These are phyloP conservation scores for Venturia pyrina DNA, from an alignment of 2,329 filamentous ascomycete genomes.

Conservation along the genomic window DNA sequence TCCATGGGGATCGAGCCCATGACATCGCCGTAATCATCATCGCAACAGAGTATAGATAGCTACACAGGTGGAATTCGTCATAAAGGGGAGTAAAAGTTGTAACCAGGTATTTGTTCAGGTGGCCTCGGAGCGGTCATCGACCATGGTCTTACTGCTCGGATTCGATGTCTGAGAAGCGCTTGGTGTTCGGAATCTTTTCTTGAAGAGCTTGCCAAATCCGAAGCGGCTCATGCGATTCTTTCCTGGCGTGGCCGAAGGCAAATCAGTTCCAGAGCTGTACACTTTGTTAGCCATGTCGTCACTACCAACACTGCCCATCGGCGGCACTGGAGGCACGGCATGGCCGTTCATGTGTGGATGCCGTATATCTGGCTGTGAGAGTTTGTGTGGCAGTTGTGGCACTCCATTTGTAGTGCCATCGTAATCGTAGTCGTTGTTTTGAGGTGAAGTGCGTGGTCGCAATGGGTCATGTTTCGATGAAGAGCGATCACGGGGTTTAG, in stretches of 20 bases:
- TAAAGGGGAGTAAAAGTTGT: background rate
- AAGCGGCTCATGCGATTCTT: slow-evolving; percentile 7
- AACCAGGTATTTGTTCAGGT: background rate
- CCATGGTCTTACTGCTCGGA: background rate
- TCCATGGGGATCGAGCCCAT: background rate
- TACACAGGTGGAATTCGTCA: background rate
- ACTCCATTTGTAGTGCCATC: background rate
- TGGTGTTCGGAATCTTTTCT: background rate
- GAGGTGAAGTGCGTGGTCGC: slow-evolving; percentile 7
- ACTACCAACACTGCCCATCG: background rate
- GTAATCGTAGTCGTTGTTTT: background rate
- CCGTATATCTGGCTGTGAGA: slow-evolving; percentile 1
- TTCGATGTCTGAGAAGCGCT: background rate
- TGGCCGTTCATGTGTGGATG: slow-evolving; percentile 3
- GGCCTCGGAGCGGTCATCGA: background rate
- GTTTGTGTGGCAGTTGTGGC: background rate
- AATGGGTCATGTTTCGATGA: slow-evolving; percentile 4
- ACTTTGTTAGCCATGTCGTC: slow-evolving; percentile 4
- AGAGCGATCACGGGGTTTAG: background rate
- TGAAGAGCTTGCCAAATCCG: slow-evolving; percentile 7
- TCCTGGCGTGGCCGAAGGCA: background rate
- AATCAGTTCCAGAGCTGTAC: background rate
- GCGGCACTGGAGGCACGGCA: background rate
- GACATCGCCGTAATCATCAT: background rate
- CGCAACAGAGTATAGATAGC: background rate